phyloP scores from a whole-genome alignment of 306 rosid species.

The Castanea sativa region DNA sequence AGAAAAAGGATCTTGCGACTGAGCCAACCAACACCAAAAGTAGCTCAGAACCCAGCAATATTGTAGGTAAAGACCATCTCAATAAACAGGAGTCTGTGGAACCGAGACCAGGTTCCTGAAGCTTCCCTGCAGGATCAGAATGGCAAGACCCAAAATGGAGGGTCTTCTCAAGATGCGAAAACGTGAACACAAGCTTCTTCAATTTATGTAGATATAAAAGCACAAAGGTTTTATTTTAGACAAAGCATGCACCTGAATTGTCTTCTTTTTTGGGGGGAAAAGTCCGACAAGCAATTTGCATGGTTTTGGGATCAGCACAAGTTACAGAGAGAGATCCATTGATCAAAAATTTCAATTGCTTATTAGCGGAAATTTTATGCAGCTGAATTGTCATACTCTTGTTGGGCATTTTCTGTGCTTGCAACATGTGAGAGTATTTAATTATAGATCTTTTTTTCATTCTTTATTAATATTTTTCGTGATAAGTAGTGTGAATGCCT shows the following conservation, averaged over 20 bases:
- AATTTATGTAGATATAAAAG: conserved; percentile 10
- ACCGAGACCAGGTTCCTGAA: conserved; percentile 34
- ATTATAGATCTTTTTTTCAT: neutral
- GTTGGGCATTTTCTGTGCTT: neutral
- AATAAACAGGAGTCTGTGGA: conserved; percentile 28
- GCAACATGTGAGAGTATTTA: neutral
- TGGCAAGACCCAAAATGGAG: conserved; percentile 32
- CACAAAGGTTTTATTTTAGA: neutral
- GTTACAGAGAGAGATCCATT: neutral
- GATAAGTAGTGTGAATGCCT: neutral
- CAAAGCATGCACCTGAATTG: neutral
- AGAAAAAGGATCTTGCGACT: conserved; percentile 29
- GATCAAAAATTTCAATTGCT: neutral
- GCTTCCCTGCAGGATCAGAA: conserved; percentile 33
- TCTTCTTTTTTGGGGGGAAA: neutral
- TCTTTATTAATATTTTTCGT: no score
- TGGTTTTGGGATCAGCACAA: neutral
- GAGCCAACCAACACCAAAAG: conserved; percentile 22
- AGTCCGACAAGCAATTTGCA: neutral
- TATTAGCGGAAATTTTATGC: neutral
- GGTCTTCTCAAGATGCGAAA: conserved; percentile 32
- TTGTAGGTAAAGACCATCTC: conserved; percentile 22
- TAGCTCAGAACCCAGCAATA: conserved; percentile 33
- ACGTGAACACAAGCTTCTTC: conserved; percentile 16
- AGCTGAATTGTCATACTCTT: neutral